These are phyloP conservation scores for Barnettozyma sp. DNA, from an alignment of 805 yeast species.

Conservation along the genomic window DNA sequence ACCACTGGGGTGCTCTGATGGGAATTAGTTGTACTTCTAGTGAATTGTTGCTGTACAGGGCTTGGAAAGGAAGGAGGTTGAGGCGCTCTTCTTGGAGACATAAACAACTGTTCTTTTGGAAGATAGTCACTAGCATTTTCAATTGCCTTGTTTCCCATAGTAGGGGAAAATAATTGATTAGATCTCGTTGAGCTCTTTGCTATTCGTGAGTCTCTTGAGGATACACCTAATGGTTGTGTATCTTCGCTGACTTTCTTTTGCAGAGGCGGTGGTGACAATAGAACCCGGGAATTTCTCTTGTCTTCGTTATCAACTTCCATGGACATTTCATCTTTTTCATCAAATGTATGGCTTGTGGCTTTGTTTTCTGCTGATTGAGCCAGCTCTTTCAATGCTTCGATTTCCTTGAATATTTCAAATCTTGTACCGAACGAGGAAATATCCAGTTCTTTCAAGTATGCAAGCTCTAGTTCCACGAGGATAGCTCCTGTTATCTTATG, in stretches of 20 bases:
- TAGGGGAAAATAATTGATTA: neutral
- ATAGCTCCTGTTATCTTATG: constrained; percentile 90
- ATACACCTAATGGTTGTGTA: constrained; percentile 27
- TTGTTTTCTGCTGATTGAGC: constrained; percentile 7
- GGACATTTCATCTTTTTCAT: constrained; percentile 10
- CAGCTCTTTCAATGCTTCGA: constrained; percentile 50
- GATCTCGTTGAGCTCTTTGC: neutral
- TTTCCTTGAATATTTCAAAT: constrained; percentile 85
- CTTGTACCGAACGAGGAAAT: constrained; percentile 92
- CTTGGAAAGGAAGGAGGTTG: constrained; percentile 51
- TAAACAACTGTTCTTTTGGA: constrained; percentile 32
- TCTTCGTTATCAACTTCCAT: constrained; percentile 5
- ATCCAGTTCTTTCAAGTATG: constrained; percentile 85
- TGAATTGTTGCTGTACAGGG: constrained; percentile 25
- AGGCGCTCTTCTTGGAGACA: constrained; percentile 70
- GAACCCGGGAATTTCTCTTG: neutral
- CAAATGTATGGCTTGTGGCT: constrained; percentile 6
- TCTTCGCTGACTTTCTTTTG: constrained; percentile 11
- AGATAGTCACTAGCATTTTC: constrained; percentile 20
- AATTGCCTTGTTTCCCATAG: constrained; percentile 5
- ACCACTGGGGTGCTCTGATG: constrained; percentile 19
- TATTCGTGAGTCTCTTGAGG: constrained; percentile 1
- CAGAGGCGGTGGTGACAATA: constrained; percentile 12
- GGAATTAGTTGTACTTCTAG: too few relatives aligned
- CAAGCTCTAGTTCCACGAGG: constrained; percentile 74